Base-by-base conservation (phyloP, 2,329 filamentous ascomycete genomes). In the Purpureocillium takamizusanense region DNA sequence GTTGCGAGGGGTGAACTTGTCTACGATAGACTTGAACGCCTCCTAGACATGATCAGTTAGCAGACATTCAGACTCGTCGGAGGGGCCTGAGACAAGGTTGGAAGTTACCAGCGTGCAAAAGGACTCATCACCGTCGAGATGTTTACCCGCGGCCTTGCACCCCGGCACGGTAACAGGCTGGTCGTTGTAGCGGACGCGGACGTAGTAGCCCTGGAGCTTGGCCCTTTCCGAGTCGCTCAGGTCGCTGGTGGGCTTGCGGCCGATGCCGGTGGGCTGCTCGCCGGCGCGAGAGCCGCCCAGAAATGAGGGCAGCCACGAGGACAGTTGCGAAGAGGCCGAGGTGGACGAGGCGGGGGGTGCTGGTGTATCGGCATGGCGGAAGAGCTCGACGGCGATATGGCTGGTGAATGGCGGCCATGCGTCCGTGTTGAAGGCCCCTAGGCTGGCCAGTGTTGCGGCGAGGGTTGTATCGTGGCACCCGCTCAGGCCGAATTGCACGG, bases 391-490 rank as follows among this genome's bases (percentile, higher is more conserved):
- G 25, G 92, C 89, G 46, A 98, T 74, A 51, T 94, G 88, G 50
- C 85, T 90, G 0, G 90, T 95, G 54, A 90, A 98, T 0, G 88
- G 89, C 1, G 92, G 92, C 92, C 92, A 98, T 28, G 73, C 71
- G 35, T 74, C 75, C 15, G 66, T 66, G 31, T 85, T 69, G 55
- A 86, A 92, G 3, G 84, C 83, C 3, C 90, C 92, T 7, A 97
- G 62, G 47, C 85, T 86, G 13, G 81, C 67, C 21, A 98, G 66
- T 2, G 87, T 68, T 2, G 76, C 85, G 3, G 86, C 92, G 5
- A 98, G 72, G 1, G 92, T 97, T 2, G 92, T 97, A 55, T 97
- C 89, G 60, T 95, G 89, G 53, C 89, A 95, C 25, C 89, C 89
- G 47, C 78, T 85, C 52, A 97, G 66, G 13, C 79, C 82, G 46